Percentiles rank a stretch among this genome's conserved stretches.
phyloP scores from a whole-genome alignment of 192 early-diverging fungal genomes.

The Entomortierella chlamydospora region DNA sequence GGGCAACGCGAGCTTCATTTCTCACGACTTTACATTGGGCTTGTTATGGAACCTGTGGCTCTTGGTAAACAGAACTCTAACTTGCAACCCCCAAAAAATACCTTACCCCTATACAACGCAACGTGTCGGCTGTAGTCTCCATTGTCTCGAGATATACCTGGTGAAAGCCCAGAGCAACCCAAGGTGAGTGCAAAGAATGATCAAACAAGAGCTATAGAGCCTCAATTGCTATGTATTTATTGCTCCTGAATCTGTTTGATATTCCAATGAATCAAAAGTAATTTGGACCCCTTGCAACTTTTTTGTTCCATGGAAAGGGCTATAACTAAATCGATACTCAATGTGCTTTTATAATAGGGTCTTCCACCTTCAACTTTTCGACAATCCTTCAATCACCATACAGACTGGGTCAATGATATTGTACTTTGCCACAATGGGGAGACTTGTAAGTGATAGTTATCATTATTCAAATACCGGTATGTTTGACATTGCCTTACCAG shows the following conservation, averaged over 20 bases:
- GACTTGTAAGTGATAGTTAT: conserved; percentile 60
- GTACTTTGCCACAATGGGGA: conserved; percentile 74
- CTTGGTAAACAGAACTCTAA: neutral
- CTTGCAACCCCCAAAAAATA: neutral
- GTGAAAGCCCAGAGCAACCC: conserved; percentile 29
- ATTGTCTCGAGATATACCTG: conserved; percentile 44
- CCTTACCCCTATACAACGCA: neutral
- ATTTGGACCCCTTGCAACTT: too few species aligned
- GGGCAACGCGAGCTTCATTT: neutral
- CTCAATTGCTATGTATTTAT: neutral
- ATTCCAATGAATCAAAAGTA: neutral
- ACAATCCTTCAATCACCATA: conserved; percentile 82
- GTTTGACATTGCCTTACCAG: too few species aligned
- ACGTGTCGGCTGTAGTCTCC: conserved; percentile 18
- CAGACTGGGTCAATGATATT: conserved; percentile 98
- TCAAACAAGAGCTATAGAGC: too few species aligned
- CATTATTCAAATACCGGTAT: too few species aligned
- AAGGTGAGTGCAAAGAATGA: conserved; percentile 20
- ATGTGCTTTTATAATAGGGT: neutral
- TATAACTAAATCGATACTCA: too few species aligned
- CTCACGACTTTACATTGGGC: conserved; percentile 4
- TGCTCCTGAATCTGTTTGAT: neutral
- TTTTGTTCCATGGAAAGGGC: too few species aligned
- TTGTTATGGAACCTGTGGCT: neutral
- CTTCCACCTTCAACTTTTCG: conserved; percentile 72